These are phyloP conservation scores for Echinochloa phyllopogon DNA, from an alignment of 176 grass and related monocot species.

Conservation along the genomic window DNA sequence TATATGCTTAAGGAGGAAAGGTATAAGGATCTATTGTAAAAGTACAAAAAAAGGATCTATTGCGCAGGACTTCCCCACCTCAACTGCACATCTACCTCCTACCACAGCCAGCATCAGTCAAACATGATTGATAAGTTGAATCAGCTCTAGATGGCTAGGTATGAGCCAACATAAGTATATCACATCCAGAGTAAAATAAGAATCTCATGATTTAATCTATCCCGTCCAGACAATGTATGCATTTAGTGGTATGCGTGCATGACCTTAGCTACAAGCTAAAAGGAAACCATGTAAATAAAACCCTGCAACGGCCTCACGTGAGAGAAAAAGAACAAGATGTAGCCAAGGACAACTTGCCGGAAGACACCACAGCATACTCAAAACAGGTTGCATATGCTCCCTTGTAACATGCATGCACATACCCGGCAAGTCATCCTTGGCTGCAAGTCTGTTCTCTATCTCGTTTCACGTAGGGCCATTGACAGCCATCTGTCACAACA, in stretches of 20 bases:
- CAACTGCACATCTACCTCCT: neutral
- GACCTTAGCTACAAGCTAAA: neutral
- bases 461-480: slow-evolving; percentile 61
- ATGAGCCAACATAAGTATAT: neutral
- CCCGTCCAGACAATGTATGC: neutral
- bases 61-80: neutral
- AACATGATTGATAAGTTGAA: neutral
- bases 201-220: neutral
- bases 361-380: slow-evolving; percentile 26
- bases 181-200: neutral
- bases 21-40: neutral
- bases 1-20: neutral
- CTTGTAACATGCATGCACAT: slow-evolving; percentile 2
- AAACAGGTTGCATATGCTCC: neutral
- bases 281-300: slow-evolving; percentile 20
- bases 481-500: slow-evolving; percentile 19
- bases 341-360: slow-evolving; percentile 90
- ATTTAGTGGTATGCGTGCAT: neutral
- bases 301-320: slow-evolving; percentile 57
- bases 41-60: neutral
- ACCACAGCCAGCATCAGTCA: neutral
- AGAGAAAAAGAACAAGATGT: slow-evolving; percentile 74
- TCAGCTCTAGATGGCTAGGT: neutral
- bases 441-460: slow-evolving; percentile 70
- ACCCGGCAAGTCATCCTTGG: slow-evolving; percentile 90